Base-by-base conservation (phyloP, 2,329 filamentous ascomycete species). In the Cercospora nicotianae region DNA sequence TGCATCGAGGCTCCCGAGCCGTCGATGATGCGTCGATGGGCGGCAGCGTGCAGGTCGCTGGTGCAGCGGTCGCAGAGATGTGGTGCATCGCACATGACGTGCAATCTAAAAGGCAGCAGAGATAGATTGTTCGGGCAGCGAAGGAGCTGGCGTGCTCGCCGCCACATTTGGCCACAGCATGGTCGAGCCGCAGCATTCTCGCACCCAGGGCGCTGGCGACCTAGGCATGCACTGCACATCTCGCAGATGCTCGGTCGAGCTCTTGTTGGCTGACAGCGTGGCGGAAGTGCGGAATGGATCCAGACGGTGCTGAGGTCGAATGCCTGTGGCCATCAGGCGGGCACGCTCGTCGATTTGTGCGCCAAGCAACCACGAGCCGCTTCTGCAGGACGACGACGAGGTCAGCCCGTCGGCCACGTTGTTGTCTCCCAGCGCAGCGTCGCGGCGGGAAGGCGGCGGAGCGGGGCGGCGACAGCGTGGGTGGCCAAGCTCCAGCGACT, bases 221-320 rank as follows among this genome's bases (percentile, higher is more conserved):
- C 69, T 71, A 72, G 66, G 63, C 28, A 68, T 67, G 69, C 67
- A 69, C 53, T 64, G 51, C 65, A 68, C 69, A 68, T 69, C 28
- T 69, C 71, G 71, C 70, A 71, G 71, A 72, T 71, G 71, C 71
- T 72, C 71, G 71, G 71, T 64, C 69, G 68, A 70, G 66, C 61
- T 67, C 61, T 67, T 63, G 69, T 71, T 72, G 71, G 71, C 67
- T 51, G 66, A 30, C 61, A 30, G 30, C 53, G 55, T 2, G 45
- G 36, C 36, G 36, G 36, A n/a, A 39, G 42, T 42, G 58, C 65
- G 70, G 70, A 67, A 69, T 69, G 70, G 53, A 67, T 30, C 65
- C 65, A 60, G 58, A 12, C 51, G 65, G 45, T 63, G 53, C 18
- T 60, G 57, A 39, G 36, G 36, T 60, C 70, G 68, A 55, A 66